Conservation (phyloP, 208 protist species). For the Leishmania aethiopica region DNA sequence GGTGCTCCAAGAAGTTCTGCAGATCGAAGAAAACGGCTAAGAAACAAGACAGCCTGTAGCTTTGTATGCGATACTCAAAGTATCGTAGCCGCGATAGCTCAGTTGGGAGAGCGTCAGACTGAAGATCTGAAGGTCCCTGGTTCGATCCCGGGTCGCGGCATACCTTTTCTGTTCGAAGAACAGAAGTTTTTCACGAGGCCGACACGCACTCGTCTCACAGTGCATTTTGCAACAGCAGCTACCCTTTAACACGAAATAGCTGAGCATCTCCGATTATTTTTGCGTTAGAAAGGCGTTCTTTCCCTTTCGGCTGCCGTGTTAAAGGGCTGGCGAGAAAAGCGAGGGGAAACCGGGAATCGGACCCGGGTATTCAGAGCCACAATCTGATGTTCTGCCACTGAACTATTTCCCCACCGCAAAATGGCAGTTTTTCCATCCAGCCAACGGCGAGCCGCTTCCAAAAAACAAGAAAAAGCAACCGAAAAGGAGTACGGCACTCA, state of each 20-base stretch:
- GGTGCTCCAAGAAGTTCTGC: not conserved
- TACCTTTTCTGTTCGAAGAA: constrained; percentile 43
- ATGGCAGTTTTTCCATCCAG: not conserved
- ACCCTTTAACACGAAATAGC: not conserved
- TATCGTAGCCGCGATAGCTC: constrained; percentile 50
- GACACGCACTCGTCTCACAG: not conserved
- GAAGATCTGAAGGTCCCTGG: constrained; percentile 92
- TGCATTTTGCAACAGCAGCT: not conserved
- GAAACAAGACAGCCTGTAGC: too few species aligned
- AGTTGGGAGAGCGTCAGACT: constrained; percentile 91
- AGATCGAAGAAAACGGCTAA: too few species aligned
- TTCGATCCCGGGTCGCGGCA: constrained; percentile 87
- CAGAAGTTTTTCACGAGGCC: too few species aligned
- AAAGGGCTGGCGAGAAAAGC: constrained; percentile 18
- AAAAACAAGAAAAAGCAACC: accelerated
- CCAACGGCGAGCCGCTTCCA: not conserved
- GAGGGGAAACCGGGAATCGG: constrained; percentile 87
- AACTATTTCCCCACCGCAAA: constrained; percentile 64
- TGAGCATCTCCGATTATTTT: not conserved
- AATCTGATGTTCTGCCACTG: constrained; percentile 90
- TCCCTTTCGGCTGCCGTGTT: constrained; percentile 36
- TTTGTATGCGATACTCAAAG: too few species aligned
- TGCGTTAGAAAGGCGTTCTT: not conserved
- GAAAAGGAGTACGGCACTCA: constrained; percentile 6
- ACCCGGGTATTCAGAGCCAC: constrained; percentile 86